Conservation (phyloP, 176 grass and related monocot genomes). For the Hordeum vulgare region MorexV3_pseudomolecules_assembly NC_058518.1:57083457-57083956, state of each 20-base stretch:
- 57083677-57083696: conserved; percentile 82
- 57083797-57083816: conserved; percentile 90
- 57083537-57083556: not conserved
- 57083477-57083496: not conserved
- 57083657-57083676: conserved; percentile 81
- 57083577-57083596: conserved; percentile 99
- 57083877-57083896: not conserved
- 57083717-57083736: conserved; percentile 82
- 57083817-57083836: conserved; percentile 95
- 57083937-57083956: not conserved
- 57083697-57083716: conserved; percentile 91
- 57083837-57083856: conserved; percentile 42
- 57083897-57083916: not conserved
- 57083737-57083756: conserved; percentile 85
- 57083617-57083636: conserved; percentile 67
- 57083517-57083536: not conserved
- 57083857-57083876: not conserved
- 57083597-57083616: conserved; percentile 63
- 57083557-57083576: conserved; percentile 85
- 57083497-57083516: not conserved
- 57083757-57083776: conserved; percentile 87
- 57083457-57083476: conserved; percentile 7
- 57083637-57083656: conserved; percentile 87
- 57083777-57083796: conserved; percentile 70
- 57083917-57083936: not conserved